Evolutionary conservation across 139 green algal species (phyloP), one percentile per base, ranked within the genome.

Genomic region (Closterium sp.): DNA sequence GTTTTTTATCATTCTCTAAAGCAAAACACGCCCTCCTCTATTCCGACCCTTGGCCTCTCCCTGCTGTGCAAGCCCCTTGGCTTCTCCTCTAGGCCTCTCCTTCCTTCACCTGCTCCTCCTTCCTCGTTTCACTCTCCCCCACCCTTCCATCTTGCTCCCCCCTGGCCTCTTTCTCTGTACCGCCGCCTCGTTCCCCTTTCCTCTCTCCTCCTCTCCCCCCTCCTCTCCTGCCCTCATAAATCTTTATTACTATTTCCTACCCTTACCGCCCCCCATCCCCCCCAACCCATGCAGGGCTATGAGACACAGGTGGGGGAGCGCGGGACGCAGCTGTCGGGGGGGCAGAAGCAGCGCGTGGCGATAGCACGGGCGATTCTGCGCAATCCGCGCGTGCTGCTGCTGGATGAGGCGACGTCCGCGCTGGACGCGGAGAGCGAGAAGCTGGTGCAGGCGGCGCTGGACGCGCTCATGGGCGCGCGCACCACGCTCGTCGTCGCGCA

Each of bases 311-410:
- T 94, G 30, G 93, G 93, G 9, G 93, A 95, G 66, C 90, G 93
- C 12, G 93, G 93, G 21, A 64, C 38, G 38, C 93, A 95, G 90
- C 92, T 99, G 35, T 95, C 85, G 12, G 97, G 97, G 3, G 97
- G 97, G 0, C 97, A 98, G 94, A 97, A 97, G 94, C 97, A 99
- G 95, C 95, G 97, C 21, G 96, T 99, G 32, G 97, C 97, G 35
- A 98, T 99, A 32, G 97, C 98, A 0, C 91, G 98, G 1, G 98
- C 98, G 10, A 94, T 99, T 10, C 93, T 99, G 25, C 94, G 96
- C 32, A 90, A 96, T 35, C 96, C 97, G 43, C 76, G 94, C 7
- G 91, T 98, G 55, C 95, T 99, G 91, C 97, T 99, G 55, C 94
- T 98, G 89, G 97, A 98, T 87, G 97, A 98, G 94, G 97, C 97